Percentiles rank a stretch among this genome's conserved stretches.
Evolutionary conservation across 495 filamentous ascomycete genomes (phyloP).

Genomic region (Tuber umbilicatum): DNA sequence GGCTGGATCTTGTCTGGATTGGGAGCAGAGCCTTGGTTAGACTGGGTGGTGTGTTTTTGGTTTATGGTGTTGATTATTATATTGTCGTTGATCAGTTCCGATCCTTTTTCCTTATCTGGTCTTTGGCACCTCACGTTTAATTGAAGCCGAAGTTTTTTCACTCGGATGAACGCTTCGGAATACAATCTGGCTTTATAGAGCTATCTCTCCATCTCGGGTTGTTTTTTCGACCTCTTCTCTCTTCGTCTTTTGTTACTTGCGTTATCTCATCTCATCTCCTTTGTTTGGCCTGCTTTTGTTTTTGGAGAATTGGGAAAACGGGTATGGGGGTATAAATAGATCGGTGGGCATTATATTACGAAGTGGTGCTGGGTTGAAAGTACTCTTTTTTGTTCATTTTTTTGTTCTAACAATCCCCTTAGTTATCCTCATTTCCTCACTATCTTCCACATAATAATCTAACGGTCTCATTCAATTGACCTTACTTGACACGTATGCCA

Average conservation of each 20-base stretch:
- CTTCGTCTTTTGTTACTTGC: neutral
- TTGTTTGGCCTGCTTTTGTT: constrained; percentile 6
- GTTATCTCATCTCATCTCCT: neutral
- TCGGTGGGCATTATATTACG: neutral
- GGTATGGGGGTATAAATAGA: constrained; percentile 1
- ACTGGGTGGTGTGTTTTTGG: neutral
- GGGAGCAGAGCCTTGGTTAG: neutral
- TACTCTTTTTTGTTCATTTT: neutral
- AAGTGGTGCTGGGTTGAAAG: neutral
- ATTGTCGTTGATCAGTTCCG: neutral
- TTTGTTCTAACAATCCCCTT: neutral
- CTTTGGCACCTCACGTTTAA: constrained; percentile 1
- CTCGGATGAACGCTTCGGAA: neutral
- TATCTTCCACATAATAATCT: constrained; percentile 2
- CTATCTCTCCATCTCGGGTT: neutral
- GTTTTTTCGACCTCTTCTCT: neutral
- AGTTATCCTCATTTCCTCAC: neutral
- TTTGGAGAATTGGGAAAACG: neutral
- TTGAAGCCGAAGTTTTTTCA: neutral
- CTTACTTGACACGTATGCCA: neutral
- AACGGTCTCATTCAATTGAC: neutral
- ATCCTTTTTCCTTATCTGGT: neutral
- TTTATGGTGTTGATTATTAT: neutral
- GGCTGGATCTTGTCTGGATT: constrained; percentile 1
- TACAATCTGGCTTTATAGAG: neutral